Evolutionary conservation across 345 rosid species (phyloP).

Genomic region (Eutrema japonicum): DNA sequence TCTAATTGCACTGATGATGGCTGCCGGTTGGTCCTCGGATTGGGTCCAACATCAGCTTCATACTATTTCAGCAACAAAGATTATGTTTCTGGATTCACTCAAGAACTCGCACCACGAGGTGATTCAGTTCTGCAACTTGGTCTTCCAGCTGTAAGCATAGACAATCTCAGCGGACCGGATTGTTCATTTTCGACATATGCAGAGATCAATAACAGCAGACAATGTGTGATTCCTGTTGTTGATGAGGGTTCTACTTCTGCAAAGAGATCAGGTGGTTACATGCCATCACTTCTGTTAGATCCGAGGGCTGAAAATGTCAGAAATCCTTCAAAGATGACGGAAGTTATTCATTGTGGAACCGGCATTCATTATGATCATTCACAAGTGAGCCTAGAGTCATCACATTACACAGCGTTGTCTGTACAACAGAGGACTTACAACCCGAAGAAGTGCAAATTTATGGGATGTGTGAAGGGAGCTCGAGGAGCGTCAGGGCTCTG

Average conservation of each 20-base stretch:
- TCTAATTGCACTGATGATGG: slow-evolving; percentile 61
- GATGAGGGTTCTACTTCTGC: slow-evolving; percentile 97
- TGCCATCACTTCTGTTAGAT: slow-evolving; percentile 80
- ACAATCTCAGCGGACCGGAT: slow-evolving; percentile 47
- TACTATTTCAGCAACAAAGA: slow-evolving; percentile 51
- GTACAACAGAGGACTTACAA: slow-evolving; percentile 47
- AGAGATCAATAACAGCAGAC: slow-evolving; percentile 46
- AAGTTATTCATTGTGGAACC: slow-evolving; percentile 45
- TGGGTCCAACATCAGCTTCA: slow-evolving; percentile 82
- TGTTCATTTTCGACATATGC: slow-evolving; percentile 53
- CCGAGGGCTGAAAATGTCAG: slow-evolving; percentile 49
- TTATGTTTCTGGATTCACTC: slow-evolving; percentile 41
- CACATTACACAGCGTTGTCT: slow-evolving; percentile 41
- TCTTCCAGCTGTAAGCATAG: slow-evolving; percentile 55
- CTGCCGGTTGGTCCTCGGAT: slow-evolving; percentile 85
- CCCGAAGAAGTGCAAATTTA: slow-evolving; percentile 67
- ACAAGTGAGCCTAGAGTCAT: slow-evolving; percentile 52
- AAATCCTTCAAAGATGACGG: slow-evolving; percentile 40
- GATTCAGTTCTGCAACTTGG: slow-evolving; percentile 75
- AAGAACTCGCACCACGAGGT: slow-evolving; percentile 46
- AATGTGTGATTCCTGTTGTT: slow-evolving; percentile 58
- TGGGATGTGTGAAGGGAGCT: slow-evolving; percentile 83
- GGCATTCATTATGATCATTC: slow-evolving; percentile 40
- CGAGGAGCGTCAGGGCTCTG: slow-evolving; percentile 87
- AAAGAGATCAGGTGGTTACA: slow-evolving; percentile 90